Conservation (phyloP, 176 grass and related monocot genomes). For the Musa acuminata region DNA sequence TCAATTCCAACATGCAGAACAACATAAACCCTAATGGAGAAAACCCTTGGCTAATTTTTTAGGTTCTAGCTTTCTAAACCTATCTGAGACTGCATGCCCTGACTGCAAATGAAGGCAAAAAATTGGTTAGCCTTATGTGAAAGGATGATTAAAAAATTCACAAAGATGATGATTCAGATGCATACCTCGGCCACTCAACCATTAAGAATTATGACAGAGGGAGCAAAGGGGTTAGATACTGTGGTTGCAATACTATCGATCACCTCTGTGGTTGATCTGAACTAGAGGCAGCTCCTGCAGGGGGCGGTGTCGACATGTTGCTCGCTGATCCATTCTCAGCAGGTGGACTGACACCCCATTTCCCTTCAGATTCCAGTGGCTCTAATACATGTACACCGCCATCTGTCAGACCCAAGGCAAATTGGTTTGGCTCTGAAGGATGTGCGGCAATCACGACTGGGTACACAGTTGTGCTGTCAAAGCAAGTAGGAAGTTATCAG, state of each 20-base stretch:
- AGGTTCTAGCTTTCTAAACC: neutral
- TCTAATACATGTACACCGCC: slow-evolving; percentile 80
- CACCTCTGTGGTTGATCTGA: slow-evolving; percentile 70
- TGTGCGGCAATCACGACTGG: slow-evolving; percentile 88
- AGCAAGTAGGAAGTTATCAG: neutral
- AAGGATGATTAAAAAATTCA: neutral
- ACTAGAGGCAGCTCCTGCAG: slow-evolving; percentile 49
- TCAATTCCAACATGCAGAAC: neutral
- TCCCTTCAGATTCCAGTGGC: slow-evolving; percentile 82
- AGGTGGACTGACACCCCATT: slow-evolving; percentile 84
- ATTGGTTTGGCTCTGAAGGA: slow-evolving; percentile 82
- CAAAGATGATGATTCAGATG: neutral
- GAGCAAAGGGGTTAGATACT: slow-evolving; percentile 29
- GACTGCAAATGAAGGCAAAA: neutral
- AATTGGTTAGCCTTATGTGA: neutral
- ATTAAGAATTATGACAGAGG: slow-evolving; percentile 20
- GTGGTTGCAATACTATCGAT: slow-evolving; percentile 14
- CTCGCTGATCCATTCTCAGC: slow-evolving; percentile 82
- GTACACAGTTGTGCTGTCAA: slow-evolving; percentile 61
- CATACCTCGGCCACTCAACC: slow-evolving; percentile 51
- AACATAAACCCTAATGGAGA: too few relatives aligned
- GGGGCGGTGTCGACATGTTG: slow-evolving; percentile 47
- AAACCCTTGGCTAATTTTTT: too few relatives aligned
- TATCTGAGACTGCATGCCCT: neutral
- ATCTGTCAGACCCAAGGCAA: slow-evolving; percentile 79